Base-by-base conservation (phyloP, 352 stramenopile genomes). In the Halophytophthora batemanensis region DNA sequence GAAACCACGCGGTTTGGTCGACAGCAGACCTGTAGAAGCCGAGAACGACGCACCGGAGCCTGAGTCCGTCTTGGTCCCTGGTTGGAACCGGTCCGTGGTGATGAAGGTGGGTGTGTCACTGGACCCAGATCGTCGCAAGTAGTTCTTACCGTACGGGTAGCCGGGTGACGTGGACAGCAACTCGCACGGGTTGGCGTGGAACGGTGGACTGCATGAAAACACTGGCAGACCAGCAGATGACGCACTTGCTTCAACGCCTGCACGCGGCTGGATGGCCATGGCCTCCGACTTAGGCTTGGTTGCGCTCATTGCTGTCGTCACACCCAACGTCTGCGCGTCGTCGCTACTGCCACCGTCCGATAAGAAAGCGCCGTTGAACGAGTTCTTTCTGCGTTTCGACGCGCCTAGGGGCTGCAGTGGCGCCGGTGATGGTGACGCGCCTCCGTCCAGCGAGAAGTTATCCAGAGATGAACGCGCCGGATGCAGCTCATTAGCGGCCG, bases 71-170 rank as follows among this genome's bases (percentile, higher is more conserved):
- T 65, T 53, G 2, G 71, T 48, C 13, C 69, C 54, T 5, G 66
- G 42, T 23, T 82, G 71, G 19, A 69, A 74, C 31, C 71, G 57
- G 29, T 87, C 76, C 0, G 74, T 90, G 12, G 77, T 87, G 17
- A 75, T 55, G 39, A 88, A 83, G 12, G 76, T 83, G 5, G 74
- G 74, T 8, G 72, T 36, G 23, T 59, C 76, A 18, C 77, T 74
- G 6, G 68, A 64, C 35, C 66, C 53, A 18, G 75, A 73, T 37
- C 57, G 51, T 43, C n/a, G n/a, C n/a, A 79, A 61, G 36, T 74
- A 86, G 25, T 84, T 82, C 55, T 85, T 91, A 53, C 66, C 85
- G 60, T 87, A 84, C 12, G 71, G 83, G 50, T 89, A 89, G 0
- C 74, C 81, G 23, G 81, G 81, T 3, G 81, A 89, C 2, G 77